Percentiles rank a stretch among this genome's conserved stretches.
Evolutionary conservation across 2,329 filamentous ascomycete species (phyloP).

Genomic region (Fusarium bulbicola): DNA sequence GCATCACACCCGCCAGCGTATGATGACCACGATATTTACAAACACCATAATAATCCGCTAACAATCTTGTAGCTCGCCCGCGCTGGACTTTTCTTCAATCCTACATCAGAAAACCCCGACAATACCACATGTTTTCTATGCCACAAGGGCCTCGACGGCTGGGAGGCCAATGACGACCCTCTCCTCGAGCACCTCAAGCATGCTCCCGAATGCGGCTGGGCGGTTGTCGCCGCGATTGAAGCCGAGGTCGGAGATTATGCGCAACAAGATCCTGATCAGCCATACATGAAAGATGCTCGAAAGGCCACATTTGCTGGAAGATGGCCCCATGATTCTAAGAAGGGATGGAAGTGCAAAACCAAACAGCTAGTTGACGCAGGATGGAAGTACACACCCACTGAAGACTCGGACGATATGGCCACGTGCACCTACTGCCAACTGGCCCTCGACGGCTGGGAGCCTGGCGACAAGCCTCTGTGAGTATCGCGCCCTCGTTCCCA

Average conservation of each 20-base stretch:
- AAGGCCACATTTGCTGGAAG: constrained; percentile 81
- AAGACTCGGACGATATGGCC: constrained; percentile 86
- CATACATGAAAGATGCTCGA: constrained; percentile 78
- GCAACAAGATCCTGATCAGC: constrained; percentile 77
- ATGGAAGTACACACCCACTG: constrained; percentile 90
- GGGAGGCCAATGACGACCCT: constrained; percentile 88
- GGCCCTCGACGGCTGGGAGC: constrained; percentile 94
- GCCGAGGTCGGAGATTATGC: constrained; percentile 69
- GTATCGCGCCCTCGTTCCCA: constrained; percentile 45
- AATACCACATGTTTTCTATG: constrained; percentile 93
- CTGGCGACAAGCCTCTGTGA: constrained; percentile 86
- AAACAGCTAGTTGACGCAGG: constrained; percentile 93
- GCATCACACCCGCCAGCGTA: constrained; percentile 47
- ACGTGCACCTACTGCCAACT: constrained; percentile 92
- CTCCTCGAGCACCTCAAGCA: constrained; percentile 87
- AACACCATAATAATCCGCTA: constrained; percentile 16
- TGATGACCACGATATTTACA: constrained; percentile 1
- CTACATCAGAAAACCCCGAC: constrained; percentile 78
- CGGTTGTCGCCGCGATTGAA: constrained; percentile 73
- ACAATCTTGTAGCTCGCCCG: constrained; percentile 75
- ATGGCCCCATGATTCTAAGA: constrained; percentile 92
- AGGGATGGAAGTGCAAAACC: constrained; percentile 87
- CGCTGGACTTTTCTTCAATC: constrained; percentile 91
- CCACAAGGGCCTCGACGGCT: constrained; percentile 84
- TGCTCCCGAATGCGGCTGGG: constrained; percentile 86